Evolutionary conservation across 192 early-diverging fungal genomes (phyloP).

Genomic region (Mortierella claussenii): DNA sequence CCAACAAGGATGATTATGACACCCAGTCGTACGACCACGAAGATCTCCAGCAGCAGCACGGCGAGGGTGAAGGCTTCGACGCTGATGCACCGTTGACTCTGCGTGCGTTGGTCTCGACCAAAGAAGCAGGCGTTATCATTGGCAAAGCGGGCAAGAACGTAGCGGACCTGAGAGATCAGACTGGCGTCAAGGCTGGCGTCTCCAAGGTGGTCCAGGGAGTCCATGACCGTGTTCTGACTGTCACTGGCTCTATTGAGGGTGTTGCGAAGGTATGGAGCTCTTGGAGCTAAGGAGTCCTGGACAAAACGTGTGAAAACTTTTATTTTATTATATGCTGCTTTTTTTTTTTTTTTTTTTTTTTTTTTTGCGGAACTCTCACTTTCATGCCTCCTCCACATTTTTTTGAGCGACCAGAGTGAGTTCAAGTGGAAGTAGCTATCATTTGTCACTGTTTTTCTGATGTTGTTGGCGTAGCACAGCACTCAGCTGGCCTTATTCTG

Average conservation of each 20-base stretch:
- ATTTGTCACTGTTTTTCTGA: too few species aligned
- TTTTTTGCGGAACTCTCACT: conserved; percentile 52
- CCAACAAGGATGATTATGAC: conserved; percentile 6
- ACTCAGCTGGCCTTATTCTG: too few species aligned
- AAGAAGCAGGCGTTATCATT: conserved; percentile 91
- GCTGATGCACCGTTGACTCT: conserved; percentile 29
- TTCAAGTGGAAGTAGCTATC: too few species aligned
- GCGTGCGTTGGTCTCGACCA: conserved; percentile 90
- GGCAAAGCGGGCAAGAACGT: conserved; percentile 89
- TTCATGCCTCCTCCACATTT: conserved; percentile 19
- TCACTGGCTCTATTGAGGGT: conserved; percentile 74
- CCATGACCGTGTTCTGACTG: conserved; percentile 85
- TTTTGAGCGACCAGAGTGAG: too few species aligned
- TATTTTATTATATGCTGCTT: too few species aligned
- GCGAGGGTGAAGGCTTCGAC: conserved; percentile 18
- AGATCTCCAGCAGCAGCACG: conserved; percentile 10
- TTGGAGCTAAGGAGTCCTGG: neutral
- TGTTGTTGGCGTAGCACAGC: too few species aligned
- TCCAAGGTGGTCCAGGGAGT: conserved; percentile 90
- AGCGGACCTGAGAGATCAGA: conserved; percentile 83
- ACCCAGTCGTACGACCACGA: conserved; percentile 24
- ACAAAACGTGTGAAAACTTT: neutral
- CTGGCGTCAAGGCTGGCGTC: conserved; percentile 92
- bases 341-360: neutral
- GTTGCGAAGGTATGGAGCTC: conserved; percentile 70